Conservation (phyloP, 176 grass and related monocot species). For the Hsuehochloa calcarea region DNA sequence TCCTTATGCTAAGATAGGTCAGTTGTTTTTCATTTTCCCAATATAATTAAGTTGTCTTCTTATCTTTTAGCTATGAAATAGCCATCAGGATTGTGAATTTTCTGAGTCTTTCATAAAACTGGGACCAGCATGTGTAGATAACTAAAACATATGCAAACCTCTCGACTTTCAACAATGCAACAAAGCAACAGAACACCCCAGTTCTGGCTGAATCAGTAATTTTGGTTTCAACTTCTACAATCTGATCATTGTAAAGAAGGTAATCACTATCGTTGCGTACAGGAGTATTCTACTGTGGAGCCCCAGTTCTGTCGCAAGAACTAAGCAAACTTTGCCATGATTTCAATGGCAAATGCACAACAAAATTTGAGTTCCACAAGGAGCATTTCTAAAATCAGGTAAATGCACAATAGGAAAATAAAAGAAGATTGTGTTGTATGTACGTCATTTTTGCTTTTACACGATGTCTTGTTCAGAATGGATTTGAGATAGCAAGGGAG, state of each 20-base stretch:
- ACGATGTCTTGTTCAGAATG: slow-evolving; percentile 1
- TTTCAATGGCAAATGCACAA: slow-evolving; percentile 55
- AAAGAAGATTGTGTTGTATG: slow-evolving; percentile 16
- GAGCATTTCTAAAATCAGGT: slow-evolving; percentile 74
- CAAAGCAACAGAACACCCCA: neutral
- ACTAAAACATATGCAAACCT: neutral
- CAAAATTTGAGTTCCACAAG: slow-evolving; percentile 97
- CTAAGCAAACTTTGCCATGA: slow-evolving; percentile 74
- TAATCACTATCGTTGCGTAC: slow-evolving; percentile 31
- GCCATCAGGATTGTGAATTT: neutral
- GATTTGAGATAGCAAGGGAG: slow-evolving; percentile 18
- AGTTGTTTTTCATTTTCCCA: slow-evolving; percentile 23
- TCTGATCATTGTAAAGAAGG: slow-evolving; percentile 1
- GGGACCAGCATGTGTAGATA: neutral
- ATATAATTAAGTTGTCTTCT: slow-evolving; percentile 9
- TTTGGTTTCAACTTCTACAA: slow-evolving; percentile 2
- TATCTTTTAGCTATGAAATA: neutral
- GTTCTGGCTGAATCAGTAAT: neutral
- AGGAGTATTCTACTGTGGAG: slow-evolving; percentile 98
- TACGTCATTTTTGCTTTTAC: slow-evolving; percentile 33
- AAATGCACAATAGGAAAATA: slow-evolving; percentile 18
- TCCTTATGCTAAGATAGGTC: slow-evolving; percentile 79
- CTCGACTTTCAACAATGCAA: neutral
- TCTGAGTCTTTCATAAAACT: neutral
- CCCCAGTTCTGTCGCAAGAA: slow-evolving; percentile 70